Base-by-base conservation (phyloP, 352 stramenopile species). In the Pythium chondricola region DNA sequence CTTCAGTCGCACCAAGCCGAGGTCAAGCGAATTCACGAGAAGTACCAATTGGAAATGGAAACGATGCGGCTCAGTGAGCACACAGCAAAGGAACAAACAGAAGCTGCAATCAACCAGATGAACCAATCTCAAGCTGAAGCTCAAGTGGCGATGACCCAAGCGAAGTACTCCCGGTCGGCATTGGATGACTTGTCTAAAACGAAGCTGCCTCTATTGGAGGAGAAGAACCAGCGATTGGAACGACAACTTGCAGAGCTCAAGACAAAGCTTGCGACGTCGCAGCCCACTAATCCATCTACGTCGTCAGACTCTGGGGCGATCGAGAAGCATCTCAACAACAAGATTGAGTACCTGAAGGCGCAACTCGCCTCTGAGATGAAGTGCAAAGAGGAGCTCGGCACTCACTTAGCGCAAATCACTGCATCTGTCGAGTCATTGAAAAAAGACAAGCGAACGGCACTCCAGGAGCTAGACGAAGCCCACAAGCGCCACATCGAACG, bases 281-380 rank as follows among this genome's bases (percentile, higher is more conserved):
- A 13, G 8, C 10, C 40, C 10, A n/a, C 48, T n/a, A 18, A 13
- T 13, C 30, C 18, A 29, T 13, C 18, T 38, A 6, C 3, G 10
- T 16, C 17, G 20, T 21, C 67, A 70, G 36, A 69, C 63, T 4
- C 56, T 25, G 67, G 75, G 21, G 73, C 78, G 0, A 48, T 88
- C 30, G 74, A 90, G 44, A 91, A 88, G n/a, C 63, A 85, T 14
- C 56, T 85, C 4, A 69, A 57, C 44, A 85, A 91, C 58, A 91
- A 92, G 38, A 65, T 93, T 14, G 78, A 90, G 30, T 92, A 93
- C 43, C 51, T 93, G 13, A 89, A 92, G 48, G 81, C 80, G 0
- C 81, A 92, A 44, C 51, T 93, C 2, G 65, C 77, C 25, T 92
- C 81, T 0, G 83, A 93, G 45, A 89, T 90, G 63, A 86, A 83